Evolutionary conservation across 345 rosid genomes (phyloP).

Genomic region (Erodium maritimum): DNA sequence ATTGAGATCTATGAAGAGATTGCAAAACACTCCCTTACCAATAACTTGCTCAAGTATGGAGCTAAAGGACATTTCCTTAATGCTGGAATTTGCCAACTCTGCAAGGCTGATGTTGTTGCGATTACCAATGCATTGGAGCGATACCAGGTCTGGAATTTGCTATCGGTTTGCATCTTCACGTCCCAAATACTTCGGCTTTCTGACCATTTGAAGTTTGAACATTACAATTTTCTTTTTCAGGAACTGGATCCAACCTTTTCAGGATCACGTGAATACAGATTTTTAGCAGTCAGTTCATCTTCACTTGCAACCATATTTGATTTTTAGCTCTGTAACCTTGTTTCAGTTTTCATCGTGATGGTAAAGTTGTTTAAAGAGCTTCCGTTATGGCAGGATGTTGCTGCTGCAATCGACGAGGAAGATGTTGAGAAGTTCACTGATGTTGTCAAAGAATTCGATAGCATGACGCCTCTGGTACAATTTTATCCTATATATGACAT

Average conservation of each 20-base stretch:
- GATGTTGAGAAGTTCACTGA: constrained; percentile 82
- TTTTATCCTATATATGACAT: no score
- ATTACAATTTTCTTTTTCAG: constrained; percentile 24
- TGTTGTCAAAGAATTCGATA: constrained; percentile 84
- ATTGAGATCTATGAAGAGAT: constrained; percentile 85
- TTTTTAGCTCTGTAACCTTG: no score
- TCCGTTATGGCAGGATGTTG: constrained; percentile 47
- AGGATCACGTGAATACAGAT: constrained; percentile 78
- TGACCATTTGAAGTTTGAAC: no score
- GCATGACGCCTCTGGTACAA: constrained; percentile 95
- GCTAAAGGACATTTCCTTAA: constrained; percentile 95
- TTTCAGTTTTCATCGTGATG: not conserved
- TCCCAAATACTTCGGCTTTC: no score
- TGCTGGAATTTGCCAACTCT: constrained; percentile 94
- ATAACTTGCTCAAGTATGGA: constrained; percentile 86
- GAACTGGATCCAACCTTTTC: constrained; percentile 93
- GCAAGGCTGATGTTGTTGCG: constrained; percentile 85
- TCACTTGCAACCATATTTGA: no score
- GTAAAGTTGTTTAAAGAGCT: not conserved
- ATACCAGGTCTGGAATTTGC: constrained; percentile 58
- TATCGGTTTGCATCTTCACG: constrained; percentile 4
- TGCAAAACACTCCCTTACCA: constrained; percentile 59
- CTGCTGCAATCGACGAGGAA: constrained; percentile 88
- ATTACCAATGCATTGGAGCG: constrained; percentile 78
- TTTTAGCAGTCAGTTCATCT: constrained; percentile 40